Evolutionary conservation across 2,329 filamentous ascomycete species (phyloP).

Genomic region (Talaromyces amestolkiae): DNA sequence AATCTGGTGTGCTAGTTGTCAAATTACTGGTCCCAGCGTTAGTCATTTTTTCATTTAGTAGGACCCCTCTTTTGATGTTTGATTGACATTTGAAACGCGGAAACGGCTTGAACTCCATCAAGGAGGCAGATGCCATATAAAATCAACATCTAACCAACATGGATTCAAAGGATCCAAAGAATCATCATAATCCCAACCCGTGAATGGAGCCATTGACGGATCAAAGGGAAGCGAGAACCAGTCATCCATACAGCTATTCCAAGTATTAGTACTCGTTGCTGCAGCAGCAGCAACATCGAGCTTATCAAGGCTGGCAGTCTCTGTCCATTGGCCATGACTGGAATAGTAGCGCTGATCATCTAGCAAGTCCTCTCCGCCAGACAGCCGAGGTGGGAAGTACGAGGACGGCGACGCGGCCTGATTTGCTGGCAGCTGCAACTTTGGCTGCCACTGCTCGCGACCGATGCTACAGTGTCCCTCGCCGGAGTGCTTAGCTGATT

Average conservation of each 20-base stretch:
- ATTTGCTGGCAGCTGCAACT: neutral
- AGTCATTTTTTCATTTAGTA: neutral
- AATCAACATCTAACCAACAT: slow-evolving; percentile 40
- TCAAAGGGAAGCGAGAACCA: slow-evolving; percentile 45
- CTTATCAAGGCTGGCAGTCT: neutral
- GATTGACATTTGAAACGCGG: neutral
- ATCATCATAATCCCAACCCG: slow-evolving; percentile 40
- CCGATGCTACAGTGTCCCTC: neutral
- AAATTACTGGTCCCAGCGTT: neutral
- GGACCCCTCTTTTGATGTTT: neutral
- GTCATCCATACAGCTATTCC: slow-evolving; percentile 36
- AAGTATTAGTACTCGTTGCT: slow-evolving; percentile 21
- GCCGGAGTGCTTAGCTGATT: neutral
- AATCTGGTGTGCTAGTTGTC: neutral
- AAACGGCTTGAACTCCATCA: slow-evolving; percentile 21
- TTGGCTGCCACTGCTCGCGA: neutral
- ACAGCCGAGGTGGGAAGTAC: neutral
- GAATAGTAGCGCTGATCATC: neutral
- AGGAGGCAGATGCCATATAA: slow-evolving; percentile 43
- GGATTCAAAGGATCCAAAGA: slow-evolving; percentile 36
- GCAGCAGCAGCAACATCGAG: neutral
- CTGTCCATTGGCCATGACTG: neutral
- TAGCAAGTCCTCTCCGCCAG: neutral
- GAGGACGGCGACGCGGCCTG: neutral
- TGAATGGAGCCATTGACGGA: slow-evolving; percentile 30